These are phyloP conservation scores for Trichoderma gracile DNA, from an alignment of 2,329 filamentous ascomycete species.

Conservation along the genomic window DNA sequence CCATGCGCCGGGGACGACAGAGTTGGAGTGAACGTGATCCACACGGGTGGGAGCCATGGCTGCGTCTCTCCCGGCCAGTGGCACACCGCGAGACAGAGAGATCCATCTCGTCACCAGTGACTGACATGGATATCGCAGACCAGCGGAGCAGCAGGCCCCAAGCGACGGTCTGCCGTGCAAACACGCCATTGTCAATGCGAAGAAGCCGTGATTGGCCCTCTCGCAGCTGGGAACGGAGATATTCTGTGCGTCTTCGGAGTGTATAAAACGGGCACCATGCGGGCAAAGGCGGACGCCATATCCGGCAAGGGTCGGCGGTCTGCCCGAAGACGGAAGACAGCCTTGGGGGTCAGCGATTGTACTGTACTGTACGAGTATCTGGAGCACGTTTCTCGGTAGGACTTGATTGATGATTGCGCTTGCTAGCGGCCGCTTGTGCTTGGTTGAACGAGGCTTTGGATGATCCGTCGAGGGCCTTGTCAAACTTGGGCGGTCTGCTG, in stretches of 20 bases:
- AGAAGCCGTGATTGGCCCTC: too few species aligned
- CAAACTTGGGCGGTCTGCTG: too few species aligned
- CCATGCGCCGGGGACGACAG: not conserved
- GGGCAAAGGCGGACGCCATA: slow-evolving; percentile 1
- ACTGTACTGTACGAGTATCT: too few species aligned
- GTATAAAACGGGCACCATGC: too few species aligned
- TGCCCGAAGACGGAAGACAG: not conserved
- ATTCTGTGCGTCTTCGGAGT: too few species aligned
- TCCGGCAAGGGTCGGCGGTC: slow-evolving; percentile 10
- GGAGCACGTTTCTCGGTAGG: too few species aligned
- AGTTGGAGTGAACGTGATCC: not conserved
- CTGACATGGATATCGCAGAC: slow-evolving; percentile 12
- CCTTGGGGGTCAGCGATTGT: not conserved
- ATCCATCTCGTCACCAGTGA: slow-evolving; percentile 2
- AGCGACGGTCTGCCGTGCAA: not conserved
- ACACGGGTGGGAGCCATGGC: slow-evolving; percentile 8
- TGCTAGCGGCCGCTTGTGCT: not conserved
- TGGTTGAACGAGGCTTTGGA: too few species aligned
- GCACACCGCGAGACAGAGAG: not conserved
- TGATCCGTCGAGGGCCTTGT: too few species aligned
- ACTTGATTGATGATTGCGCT: not conserved
- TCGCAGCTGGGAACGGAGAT: not conserved
- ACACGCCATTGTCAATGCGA: not conserved
- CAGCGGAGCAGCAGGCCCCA: slow-evolving; percentile 4
- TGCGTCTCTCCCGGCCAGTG: slow-evolving; percentile 2